Base-by-base conservation (phyloP, 371 early-diverging fungal genomes). In the Chytridium lagenaria region DNA sequence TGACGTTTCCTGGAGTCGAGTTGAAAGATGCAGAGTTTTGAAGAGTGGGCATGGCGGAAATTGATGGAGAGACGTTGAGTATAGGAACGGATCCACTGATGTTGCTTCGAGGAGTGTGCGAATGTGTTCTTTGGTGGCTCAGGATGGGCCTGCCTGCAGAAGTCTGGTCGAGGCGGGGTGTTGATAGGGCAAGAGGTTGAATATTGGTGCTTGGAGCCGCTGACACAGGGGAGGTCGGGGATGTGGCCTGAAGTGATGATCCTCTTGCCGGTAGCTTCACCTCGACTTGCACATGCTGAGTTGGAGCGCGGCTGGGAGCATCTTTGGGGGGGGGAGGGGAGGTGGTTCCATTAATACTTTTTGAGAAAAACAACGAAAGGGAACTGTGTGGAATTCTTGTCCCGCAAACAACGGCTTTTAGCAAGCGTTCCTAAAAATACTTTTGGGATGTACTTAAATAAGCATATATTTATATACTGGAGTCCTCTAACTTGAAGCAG, bases 201-300 rank as follows among this genome's bases (percentile, higher is more conserved):
- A 37, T 28, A 12, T 10, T 34, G 16, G 34, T 61, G 61, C 12
- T 61, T 34, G 61, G 36, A 3, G 61, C 3, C 3, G 37, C 36
- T 7, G 61, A 34, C 7, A 61, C 61, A 23, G 61, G 61, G 2
- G 61, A 61, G 16, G 61, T 61, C 5, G 61, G 61, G 12, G 61
- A 61, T 3, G 7, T 61, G 7, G 36, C 61, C 36, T 61, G 61
- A 7, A 61, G 37, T 34, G 61, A 61, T 15, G 61, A 61, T 16
- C 61, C 61, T 61, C 61, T 7, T 34, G 3, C 5, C n/a, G 61
- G 61, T 36, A 61, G 61, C 26, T 61, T 61, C 12, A 61, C 57
- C 22, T 55, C 57, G 7, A 55, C 30, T 26, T 19, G 57, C 7
- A 30, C 57, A 26, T 55, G 57, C 7, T 55, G 57, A 7, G 44